A percentile compares a stretch with the other conserved stretches of the same genome.
Conservation (phyloP, 208 protist genomes). For the Trypanosoma lewisi region DNA sequence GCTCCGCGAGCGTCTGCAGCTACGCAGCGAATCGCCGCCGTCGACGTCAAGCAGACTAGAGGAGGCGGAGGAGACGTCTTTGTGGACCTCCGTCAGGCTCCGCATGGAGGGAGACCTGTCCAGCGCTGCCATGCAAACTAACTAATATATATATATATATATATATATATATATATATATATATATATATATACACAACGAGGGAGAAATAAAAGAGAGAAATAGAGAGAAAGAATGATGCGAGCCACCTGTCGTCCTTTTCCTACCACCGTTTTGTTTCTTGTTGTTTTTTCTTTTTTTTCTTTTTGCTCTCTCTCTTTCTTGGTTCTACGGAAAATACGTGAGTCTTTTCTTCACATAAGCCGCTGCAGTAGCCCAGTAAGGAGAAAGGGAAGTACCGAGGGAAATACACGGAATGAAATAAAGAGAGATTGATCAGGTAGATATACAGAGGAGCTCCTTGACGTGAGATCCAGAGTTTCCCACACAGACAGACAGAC, state of each 20-base stretch:
- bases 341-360: too few relatives aligned
- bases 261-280: too few relatives aligned
- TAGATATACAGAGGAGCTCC: too few relatives aligned
- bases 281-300: too few relatives aligned
- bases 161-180: conserved; percentile 11
- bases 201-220: conserved; percentile 15
- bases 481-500: too few relatives aligned
- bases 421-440: too few relatives aligned
- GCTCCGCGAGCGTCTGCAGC: neutral
- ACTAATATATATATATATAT: neutral
- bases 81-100: conserved; percentile 5
- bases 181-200: conserved; percentile 3
- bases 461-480: too few relatives aligned
- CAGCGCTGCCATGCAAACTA: neutral
- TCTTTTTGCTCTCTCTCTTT: too few relatives aligned
- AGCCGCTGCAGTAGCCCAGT: too few relatives aligned
- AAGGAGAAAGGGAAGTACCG: conserved; percentile 1
- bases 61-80: neutral
- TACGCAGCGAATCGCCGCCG: neutral
- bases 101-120: conserved; percentile 14
- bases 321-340: too few relatives aligned
- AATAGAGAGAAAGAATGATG: too few relatives aligned
- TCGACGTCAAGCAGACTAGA: neutral
- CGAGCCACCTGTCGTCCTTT: too few relatives aligned
- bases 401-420: neutral